Evolutionary conservation across 164 flowering plant genomes (phyloP), one percentile per base, ranked within the genome.

Genomic region (Berberis thunbergii): DNA sequence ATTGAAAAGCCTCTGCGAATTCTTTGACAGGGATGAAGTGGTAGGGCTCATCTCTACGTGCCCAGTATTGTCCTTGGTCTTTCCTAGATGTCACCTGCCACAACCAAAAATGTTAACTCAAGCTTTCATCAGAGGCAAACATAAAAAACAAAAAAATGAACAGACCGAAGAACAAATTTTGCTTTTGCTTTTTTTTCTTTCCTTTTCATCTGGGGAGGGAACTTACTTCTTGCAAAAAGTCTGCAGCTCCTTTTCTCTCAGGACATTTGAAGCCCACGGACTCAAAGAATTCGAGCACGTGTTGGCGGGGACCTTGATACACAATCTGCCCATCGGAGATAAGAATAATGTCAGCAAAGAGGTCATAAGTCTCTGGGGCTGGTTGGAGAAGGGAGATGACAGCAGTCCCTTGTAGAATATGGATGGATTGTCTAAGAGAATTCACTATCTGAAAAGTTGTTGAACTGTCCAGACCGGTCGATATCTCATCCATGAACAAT

Each of bases 401-500:
- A 6, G 86, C 84, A 4, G 91, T 87, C 57, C 81, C 86, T 26
- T 79, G 60, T n/a, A 85, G 75, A 55, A 86, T 75, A 69, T 86
- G 94, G 49, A 83, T 71, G 4, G 65, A 55, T 56, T 90, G 86
- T 68, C 70, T 71, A 1, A 90, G 59, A 8, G 82, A 77, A 58
- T 87, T 86, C 68, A 87, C 84, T 59, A 90, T 84, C 62, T 83
- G 84, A 66, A 46, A 90, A 6, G 94, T 87, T 9, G 94, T 89
- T 1, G 94, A 89, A 65, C 87, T 89, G 71, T 89, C 94, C 60
- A 89, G 68, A 44, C 97, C 97, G 3, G 89, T 89, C 0, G 97
- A 89, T 71, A 90, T 90, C 74, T 87, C 94, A 57, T 90, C 97
- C 97, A 90, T 90, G 72, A 90, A 83, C 49, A 90, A 68, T 6